These are phyloP conservation scores for Alternaria sp. DNA, from an alignment of 2,329 filamentous ascomycete species.

Conservation along the genomic window DNA sequence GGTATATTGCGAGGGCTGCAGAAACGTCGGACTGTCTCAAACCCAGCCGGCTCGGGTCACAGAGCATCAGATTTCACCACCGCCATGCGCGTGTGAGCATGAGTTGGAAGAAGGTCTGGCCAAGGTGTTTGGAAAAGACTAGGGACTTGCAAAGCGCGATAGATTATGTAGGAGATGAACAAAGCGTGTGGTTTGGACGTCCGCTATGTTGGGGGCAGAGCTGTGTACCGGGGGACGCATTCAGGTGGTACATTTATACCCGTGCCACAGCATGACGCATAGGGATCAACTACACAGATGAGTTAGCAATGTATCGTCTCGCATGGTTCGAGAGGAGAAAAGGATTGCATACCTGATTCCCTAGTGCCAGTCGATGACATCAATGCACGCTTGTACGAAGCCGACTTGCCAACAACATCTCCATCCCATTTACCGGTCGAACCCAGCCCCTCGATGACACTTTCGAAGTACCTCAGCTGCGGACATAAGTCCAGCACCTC, in stretches of 20 bases:
- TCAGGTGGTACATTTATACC: neutral
- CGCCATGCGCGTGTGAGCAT: neutral
- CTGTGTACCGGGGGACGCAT: neutral
- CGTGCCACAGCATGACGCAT: neutral
- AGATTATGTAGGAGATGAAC: too few relatives aligned
- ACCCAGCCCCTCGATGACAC: neutral
- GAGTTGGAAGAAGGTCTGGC: neutral
- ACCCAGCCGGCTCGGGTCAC: neutral
- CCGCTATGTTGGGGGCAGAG: neutral
- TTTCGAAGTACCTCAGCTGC: neutral
- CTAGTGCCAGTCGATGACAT: neutral
- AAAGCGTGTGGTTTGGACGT: too few relatives aligned
- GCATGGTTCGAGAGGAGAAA: neutral
- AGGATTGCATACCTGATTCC: neutral
- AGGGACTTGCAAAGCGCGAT: neutral
- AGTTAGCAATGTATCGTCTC: neutral
- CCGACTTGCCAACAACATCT: neutral
- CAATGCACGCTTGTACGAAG: neutral
- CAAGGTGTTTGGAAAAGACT: neutral
- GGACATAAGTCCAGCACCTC: neutral
- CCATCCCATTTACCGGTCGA: neutral
- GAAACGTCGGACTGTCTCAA: neutral
- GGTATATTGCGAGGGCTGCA: neutral
- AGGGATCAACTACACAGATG: neutral
- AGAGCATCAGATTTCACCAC: neutral